These are phyloP conservation scores for Hibiscus tridactylites DNA, from an alignment of 345 rosid species.

Conservation along the genomic window DNA sequence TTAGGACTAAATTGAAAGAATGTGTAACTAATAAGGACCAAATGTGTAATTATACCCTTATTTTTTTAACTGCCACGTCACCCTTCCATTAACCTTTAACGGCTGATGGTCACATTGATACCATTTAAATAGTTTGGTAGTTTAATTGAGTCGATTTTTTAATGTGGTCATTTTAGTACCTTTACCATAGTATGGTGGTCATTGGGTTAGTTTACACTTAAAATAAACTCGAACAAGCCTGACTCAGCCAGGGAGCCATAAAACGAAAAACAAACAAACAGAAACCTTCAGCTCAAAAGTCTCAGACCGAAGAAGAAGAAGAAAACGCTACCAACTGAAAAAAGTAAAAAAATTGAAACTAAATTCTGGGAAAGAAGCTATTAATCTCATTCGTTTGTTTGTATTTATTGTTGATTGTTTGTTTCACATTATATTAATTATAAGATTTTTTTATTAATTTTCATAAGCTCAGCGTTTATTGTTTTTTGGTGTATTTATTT, in stretches of 20 bases:
- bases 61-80: too few species aligned
- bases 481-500: background rate
- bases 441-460: background rate
- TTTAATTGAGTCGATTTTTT: too few species aligned
- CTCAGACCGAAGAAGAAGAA: background rate
- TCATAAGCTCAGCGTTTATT: background rate
- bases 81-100: too few species aligned
- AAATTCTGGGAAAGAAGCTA: background rate
- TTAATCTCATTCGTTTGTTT: background rate
- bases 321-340: conserved; percentile 4
- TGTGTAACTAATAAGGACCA: too few species aligned
- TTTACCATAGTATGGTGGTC: too few species aligned
- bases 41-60: too few species aligned
- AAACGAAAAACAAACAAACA: background rate
- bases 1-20: too few species aligned
- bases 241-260: background rate
- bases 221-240: background rate
- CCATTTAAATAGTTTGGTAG: too few species aligned
- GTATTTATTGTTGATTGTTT: background rate
- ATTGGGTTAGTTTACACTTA: too few species aligned
- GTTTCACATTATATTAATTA: background rate
- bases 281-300: conserved; percentile 2
- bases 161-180: too few species aligned
- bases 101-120: too few species aligned
- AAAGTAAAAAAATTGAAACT: background rate